Percentiles rank a stretch among this genome's conserved stretches.
These are phyloP conservation scores for Venustampulla echinocandica DNA, from an alignment of 495 filamentous ascomycete species.

Conservation along the genomic window DNA sequence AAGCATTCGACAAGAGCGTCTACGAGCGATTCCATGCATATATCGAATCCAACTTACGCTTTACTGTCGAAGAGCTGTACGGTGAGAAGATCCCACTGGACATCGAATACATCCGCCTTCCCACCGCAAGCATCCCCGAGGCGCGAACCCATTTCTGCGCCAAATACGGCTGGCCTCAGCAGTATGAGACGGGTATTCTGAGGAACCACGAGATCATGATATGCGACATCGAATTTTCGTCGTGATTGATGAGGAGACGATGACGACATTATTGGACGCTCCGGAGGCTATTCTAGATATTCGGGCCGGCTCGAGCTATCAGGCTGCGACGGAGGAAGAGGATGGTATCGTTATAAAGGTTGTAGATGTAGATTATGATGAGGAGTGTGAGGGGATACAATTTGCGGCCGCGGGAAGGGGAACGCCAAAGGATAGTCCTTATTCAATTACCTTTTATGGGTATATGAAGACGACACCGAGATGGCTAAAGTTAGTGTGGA, in stretches of 20 bases:
- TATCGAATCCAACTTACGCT: constrained; percentile 1
- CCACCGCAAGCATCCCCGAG: neutral
- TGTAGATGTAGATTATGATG: constrained; percentile 5
- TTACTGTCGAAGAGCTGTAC: neutral
- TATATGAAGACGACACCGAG: constrained; percentile 6
- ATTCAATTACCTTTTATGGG: constrained; percentile 3
- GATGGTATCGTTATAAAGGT: neutral
- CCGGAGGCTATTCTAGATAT: neutral
- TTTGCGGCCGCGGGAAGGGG: neutral
- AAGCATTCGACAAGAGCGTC: neutral
- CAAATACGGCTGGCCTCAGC: neutral
- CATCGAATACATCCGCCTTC: neutral
- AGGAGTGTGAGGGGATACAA: constrained; percentile 1
- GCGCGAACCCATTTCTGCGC: constrained; percentile 1
- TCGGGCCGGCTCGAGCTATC: neutral
- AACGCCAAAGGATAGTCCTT: neutral
- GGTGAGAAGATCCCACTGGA: neutral
- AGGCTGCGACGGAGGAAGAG: neutral
- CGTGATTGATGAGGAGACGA: constrained; percentile 3
- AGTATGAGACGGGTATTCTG: too few species aligned
- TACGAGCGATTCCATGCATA: neutral
- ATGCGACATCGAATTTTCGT: constrained; percentile 1
- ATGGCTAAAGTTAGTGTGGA: neutral
- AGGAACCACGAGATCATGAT: neutral
- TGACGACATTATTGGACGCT: neutral